Percentiles rank a stretch among this genome's conserved stretches.
phyloP scores from a whole-genome alignment of 176 grass and related monocot species.

The Triticum monococcum region DNA sequence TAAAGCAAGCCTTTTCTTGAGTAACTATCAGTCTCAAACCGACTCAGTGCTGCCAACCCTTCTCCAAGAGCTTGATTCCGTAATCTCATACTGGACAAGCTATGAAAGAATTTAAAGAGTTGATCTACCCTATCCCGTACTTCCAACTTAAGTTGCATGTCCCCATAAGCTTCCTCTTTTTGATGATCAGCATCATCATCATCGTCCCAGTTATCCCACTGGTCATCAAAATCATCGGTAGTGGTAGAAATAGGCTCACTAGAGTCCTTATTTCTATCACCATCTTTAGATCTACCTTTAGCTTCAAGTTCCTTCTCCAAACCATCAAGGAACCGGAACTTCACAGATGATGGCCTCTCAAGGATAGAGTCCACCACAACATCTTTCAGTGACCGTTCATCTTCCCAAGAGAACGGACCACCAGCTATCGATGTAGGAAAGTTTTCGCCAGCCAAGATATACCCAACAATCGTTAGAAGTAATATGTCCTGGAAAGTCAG shows the following conservation, averaged over 20 bases:
- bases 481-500: constrained; percentile 87
- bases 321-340: constrained; percentile 69
- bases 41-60: constrained; percentile 60
- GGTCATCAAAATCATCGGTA: constrained; percentile 89
- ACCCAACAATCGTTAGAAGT: constrained; percentile 83
- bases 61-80: constrained; percentile 74
- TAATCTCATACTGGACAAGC: constrained; percentile 74
- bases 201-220: constrained; percentile 93
- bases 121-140: constrained; percentile 90
- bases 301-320: constrained; percentile 74
- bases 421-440: constrained; percentile 82
- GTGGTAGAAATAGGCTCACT: constrained; percentile 42
- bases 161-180: constrained; percentile 61
- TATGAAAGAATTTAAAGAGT: constrained; percentile 85
- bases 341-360: constrained; percentile 69
- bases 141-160: constrained; percentile 91
- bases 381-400: constrained; percentile 89
- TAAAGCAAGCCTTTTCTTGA: constrained; percentile 84
- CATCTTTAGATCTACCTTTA: constrained; percentile 58
- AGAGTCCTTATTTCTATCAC: constrained; percentile 38
- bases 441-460: constrained; percentile 91
- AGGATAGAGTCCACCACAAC: constrained; percentile 85
- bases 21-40: constrained; percentile 69
- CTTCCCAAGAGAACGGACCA: constrained; percentile 97
- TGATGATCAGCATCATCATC: constrained; percentile 66